Evolutionary conservation across 805 yeast genomes (phyloP).

Genomic region (Spathaspora gorwiae): DNA sequence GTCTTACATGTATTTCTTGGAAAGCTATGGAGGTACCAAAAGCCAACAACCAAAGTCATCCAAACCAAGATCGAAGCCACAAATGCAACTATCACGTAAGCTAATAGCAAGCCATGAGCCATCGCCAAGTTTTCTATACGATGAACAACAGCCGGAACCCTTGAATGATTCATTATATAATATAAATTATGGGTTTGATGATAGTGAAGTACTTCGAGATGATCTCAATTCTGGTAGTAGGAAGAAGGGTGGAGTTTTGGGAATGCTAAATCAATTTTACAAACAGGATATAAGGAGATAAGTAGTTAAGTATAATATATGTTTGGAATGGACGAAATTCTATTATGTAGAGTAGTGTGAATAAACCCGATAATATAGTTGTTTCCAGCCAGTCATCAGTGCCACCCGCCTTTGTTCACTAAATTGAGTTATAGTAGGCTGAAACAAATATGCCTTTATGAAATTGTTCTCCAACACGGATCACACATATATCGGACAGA

Average conservation of each 20-base stretch:
- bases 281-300: slow-evolving; percentile 39
- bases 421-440: too few species aligned
- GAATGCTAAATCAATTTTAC: slow-evolving; percentile 77
- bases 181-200: slow-evolving; percentile 27
- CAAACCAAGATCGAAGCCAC: background rate
- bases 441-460: too few species aligned
- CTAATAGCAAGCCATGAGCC: background rate
- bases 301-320: background rate
- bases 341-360: background rate
- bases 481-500: too few species aligned
- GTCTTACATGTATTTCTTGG: slow-evolving; percentile 81
- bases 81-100: background rate
- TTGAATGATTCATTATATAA: slow-evolving; percentile 17
- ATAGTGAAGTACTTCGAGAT: slow-evolving; percentile 22
- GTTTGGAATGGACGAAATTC: background rate
- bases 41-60: background rate
- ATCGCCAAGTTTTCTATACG: background rate
- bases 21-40: slow-evolving; percentile 55
- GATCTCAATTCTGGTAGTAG: slow-evolving; percentile 20
- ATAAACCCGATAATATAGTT: too few species aligned
- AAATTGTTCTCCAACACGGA: too few species aligned
- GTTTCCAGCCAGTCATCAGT: too few species aligned
- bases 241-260: slow-evolving; percentile 57
- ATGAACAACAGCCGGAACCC: slow-evolving; percentile 1
- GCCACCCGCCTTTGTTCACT: too few species aligned